Base-by-base conservation (phyloP, 352 stramenopile genomes). In the Pythium insidiosum region DNA sequence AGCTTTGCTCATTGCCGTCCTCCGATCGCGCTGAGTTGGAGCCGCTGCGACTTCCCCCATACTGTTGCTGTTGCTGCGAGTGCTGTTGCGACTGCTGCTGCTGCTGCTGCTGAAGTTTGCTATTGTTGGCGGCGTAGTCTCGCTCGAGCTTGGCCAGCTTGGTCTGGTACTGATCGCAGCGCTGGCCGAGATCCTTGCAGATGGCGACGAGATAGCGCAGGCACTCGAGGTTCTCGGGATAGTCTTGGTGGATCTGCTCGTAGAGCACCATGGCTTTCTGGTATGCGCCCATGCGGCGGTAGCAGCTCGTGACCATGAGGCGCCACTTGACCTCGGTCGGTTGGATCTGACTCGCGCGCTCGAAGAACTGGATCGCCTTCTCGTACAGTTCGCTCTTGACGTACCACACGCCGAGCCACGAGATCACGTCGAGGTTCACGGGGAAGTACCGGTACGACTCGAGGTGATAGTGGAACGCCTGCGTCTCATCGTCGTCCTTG, bases 351-450 rank as follows among this genome's bases (percentile, higher is more conserved):
- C 84, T 83, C 43, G 95, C 95, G 20, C 89, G 75, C 54, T 98
- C 78, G 46, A 98, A 98, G 60, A 97, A 98, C 38, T 94, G 70
- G 38, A 98, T 97, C 9, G 88, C 91, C 58, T 97, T 97, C 55
- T 98, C 93, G 58, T 98, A 98, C 56, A 98, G 72, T 53, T 98
- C 92, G 26, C 84, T 90, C 61, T 98, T 97, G 48, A 98, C 91
- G 53, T 97, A 98, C 92, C 92, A 98, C 15, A 98, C 87, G 15
- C 91, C 94, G 31, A 98, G 83, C 90, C 89, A 98, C 10, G 80
- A 95, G 43, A 98, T 98, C 30, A 98, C 90, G 56, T 98, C 93
- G 20, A 98, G 66, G 60, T 98, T 97, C 43, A 96, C 82, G 6
- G 94, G 95, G 53, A 97, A 97, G 49, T 96, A 88, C 25, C 92